phyloP scores from a whole-genome alignment of 176 grass and related monocot genomes.

The Puya raimondii region DNA sequence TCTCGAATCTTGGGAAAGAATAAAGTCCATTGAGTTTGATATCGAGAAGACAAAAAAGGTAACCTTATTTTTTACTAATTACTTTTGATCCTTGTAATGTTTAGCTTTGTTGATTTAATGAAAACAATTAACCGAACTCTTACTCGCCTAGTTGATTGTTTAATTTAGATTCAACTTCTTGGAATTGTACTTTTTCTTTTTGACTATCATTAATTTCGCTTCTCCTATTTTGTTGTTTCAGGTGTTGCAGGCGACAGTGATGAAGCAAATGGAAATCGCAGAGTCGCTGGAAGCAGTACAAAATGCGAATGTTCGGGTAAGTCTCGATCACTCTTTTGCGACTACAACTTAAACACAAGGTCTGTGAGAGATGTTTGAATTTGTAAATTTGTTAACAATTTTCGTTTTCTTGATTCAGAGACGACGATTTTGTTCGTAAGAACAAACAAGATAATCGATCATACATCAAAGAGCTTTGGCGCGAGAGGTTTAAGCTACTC shows the following conservation, averaged over 20 bases:
- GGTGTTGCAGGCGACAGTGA: conserved; percentile 76
- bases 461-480: too few relatives aligned
- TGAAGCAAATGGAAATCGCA: conserved; percentile 85
- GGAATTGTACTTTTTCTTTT: conserved; percentile 3
- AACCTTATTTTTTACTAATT: conserved; percentile 11
- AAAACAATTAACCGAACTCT: too few relatives aligned
- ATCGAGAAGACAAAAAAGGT: conserved; percentile 96
- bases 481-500: too few relatives aligned
- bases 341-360: neutral
- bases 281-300: conserved; percentile 59
- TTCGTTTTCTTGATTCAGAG: conserved; percentile 35
- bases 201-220: conserved; percentile 7
- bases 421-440: conserved; percentile 37
- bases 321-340: conserved; percentile 7
- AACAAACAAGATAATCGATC: too few relatives aligned
- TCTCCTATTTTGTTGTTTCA: conserved; percentile 24
- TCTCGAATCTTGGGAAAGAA: conserved; percentile 87
- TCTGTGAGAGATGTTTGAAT: neutral
- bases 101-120: too few relatives aligned
- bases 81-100: conserved; percentile 1
- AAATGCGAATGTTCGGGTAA: conserved; percentile 52
- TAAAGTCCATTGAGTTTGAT: conserved; percentile 90
- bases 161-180: neutral
- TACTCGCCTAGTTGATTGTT: too few relatives aligned
- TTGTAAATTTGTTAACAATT: neutral